phyloP scores from a whole-genome alignment of 306 rosid genomes.

The Quillaja saponaria region DNA sequence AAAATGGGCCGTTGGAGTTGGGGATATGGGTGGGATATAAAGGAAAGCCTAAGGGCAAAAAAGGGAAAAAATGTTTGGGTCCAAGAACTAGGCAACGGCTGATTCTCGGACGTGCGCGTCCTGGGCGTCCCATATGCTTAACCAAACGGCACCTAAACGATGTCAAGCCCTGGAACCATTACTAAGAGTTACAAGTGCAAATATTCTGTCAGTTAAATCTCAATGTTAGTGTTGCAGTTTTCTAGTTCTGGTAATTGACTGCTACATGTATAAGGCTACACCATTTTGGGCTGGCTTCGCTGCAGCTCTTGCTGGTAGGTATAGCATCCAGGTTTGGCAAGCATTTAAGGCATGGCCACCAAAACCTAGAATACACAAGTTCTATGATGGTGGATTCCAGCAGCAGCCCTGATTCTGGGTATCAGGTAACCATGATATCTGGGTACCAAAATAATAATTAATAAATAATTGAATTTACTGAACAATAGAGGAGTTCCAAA shows the following conservation, averaged over 20 bases:
- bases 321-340: conserved; percentile 71
- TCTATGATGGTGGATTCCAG: conserved; percentile 75
- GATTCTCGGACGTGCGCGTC: too few relatives aligned
- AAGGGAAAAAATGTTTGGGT: too few relatives aligned
- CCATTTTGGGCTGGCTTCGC: conserved; percentile 73
- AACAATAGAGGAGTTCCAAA: background rate
- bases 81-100: too few relatives aligned
- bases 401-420: conserved; percentile 77
- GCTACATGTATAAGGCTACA: conserved; percentile 53
- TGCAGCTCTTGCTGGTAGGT: conserved; percentile 70
- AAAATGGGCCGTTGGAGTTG: too few relatives aligned
- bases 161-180: background rate
- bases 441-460: background rate
- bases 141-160: too few relatives aligned
- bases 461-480: too few relatives aligned
- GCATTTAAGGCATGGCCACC: conserved; percentile 63
- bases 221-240: too few relatives aligned
- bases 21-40: too few relatives aligned
- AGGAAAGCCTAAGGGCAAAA: too few relatives aligned
- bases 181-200: background rate
- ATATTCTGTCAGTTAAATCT: background rate
- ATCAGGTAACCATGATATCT: conserved; percentile 49
- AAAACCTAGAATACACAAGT: conserved; percentile 50
- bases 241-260: conserved; percentile 12
- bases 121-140: too few relatives aligned